A percentile compares a stretch with the other conserved stretches of the same genome.
phyloP scores from a whole-genome alignment of 2,329 filamentous ascomycete species.

The Cladosporium sp. region DNA sequence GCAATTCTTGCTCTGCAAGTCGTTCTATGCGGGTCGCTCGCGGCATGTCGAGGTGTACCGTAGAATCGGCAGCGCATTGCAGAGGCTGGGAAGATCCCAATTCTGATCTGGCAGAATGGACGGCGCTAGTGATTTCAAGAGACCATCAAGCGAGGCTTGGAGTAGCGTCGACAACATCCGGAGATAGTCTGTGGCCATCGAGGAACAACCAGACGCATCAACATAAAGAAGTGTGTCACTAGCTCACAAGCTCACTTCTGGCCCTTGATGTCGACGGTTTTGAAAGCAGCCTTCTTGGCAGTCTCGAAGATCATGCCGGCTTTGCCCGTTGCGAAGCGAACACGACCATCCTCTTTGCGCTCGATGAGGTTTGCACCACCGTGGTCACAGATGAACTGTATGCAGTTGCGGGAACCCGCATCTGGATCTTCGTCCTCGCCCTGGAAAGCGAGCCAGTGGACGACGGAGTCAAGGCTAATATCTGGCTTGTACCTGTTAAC shows the following conservation, averaged over 20 bases:
- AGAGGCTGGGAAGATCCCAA: no score
- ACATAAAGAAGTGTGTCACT: neutral
- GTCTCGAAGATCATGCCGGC: constrained; percentile 69
- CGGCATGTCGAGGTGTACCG: no score
- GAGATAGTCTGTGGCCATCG: neutral
- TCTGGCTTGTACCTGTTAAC: constrained; percentile 78
- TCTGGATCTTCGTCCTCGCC: constrained; percentile 45
- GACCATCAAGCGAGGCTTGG: no score
- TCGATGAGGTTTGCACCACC: constrained; percentile 71
- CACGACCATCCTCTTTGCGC: constrained; percentile 67
- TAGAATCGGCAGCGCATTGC: no score
- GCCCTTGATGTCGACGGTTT: constrained; percentile 92
- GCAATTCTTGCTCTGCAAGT: neutral
- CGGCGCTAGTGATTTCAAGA: no score
- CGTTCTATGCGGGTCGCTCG: no score
- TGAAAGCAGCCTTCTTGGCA: constrained; percentile 69
- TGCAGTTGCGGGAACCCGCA: constrained; percentile 48
- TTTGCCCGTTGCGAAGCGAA: constrained; percentile 67
- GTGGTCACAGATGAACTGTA: constrained; percentile 82
- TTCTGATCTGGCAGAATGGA: no score
- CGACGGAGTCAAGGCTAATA: constrained; percentile 84
- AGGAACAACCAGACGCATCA: neutral
- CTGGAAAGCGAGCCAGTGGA: constrained; percentile 93
- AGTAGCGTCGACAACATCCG: no score
- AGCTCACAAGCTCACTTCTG: constrained; percentile 66